Base-by-base conservation (phyloP, 495 filamentous ascomycete genomes). In the Staphylotrichum longicolle region DNA sequence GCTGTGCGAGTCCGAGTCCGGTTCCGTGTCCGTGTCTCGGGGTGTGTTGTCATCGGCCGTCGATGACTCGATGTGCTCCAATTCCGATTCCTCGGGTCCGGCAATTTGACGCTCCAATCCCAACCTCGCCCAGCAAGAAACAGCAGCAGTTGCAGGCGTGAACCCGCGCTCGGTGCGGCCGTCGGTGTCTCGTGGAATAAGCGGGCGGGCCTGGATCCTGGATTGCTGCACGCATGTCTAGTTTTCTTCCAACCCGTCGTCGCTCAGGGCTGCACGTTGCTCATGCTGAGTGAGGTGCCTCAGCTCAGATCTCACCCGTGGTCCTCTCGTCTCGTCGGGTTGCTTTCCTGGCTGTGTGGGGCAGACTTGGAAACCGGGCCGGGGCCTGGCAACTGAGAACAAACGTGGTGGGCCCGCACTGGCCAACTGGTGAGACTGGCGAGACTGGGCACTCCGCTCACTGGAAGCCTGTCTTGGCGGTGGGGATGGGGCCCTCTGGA, bases 221-320 rank as follows among this genome's bases (percentile, higher is more conserved):
- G 32, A 35, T 63, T 39, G 41, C 49, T 40, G 54, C 61, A 48
- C 32, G 56, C 61, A 63, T 63, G 14, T 63, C 61, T 27, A 55
- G 47, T 40, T 7, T 46, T n/a, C 8, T 20, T 20, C 33, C 14
- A 8, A 7, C 30, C 42, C 42, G 54, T 34, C 12, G 51, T 20
- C 41, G 44, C 33, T 40, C 34, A 12, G 12, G 5, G 54, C 32
- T 14, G 32, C 49, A 27, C 15, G 39, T 44, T 33, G 10, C 14
- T 46, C 41, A 11, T 20, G 27, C 34, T 53, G 20, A 11, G 6
- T 7, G 37, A 49, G 15, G 37, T 39, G 37, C 20, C 20, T 27
- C 20, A 27, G 20, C 20, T 48, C 51, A 10, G 27, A 42, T 44
- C 53, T 55, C 53, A 55, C 53, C 39, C 37, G 40, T 34, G 34